phyloP scores from a whole-genome alignment of 805 yeast genomes.

The Saccharomyces eubayanus region DNA sequence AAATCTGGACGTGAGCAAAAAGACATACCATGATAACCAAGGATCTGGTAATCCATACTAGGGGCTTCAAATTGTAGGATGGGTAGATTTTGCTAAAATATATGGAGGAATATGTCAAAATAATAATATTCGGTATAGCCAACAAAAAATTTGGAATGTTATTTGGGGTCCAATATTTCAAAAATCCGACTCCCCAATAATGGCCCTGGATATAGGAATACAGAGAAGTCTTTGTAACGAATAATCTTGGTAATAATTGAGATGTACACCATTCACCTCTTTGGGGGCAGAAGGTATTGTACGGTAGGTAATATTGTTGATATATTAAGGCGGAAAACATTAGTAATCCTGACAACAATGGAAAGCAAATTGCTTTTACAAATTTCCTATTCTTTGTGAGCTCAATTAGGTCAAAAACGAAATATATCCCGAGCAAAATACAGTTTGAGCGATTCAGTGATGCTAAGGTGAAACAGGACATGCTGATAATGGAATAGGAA shows the following conservation, averaged over 20 bases:
- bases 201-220: constrained; percentile 63
- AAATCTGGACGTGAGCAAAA: constrained; percentile 78
- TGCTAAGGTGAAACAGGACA: constrained; percentile 43
- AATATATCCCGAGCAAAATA: constrained; percentile 60
- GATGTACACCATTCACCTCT: constrained; percentile 72
- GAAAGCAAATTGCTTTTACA: constrained; percentile 17
- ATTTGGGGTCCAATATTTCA: constrained; percentile 72
- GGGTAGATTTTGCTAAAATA: constrained; percentile 34
- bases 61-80: constrained; percentile 32
- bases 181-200: constrained; percentile 82
- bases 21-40: constrained; percentile 45
- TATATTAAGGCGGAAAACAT: constrained; percentile 40
- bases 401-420: constrained; percentile 45
- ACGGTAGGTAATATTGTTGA: constrained; percentile 46
- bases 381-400: constrained; percentile 12
- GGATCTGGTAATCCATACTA: constrained; percentile 36
- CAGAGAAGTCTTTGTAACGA: constrained; percentile 34
- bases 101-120: constrained; percentile 37
- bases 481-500: constrained; percentile 15
- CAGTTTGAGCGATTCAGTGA: constrained; percentile 70
- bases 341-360: constrained; percentile 49
- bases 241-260: constrained; percentile 19
- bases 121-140: constrained; percentile 56
- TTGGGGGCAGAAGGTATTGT: constrained; percentile 53
- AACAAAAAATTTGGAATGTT: constrained; percentile 78